Evolutionary conservation across 805 yeast genomes (phyloP).

Genomic region (Candida hungchunana): DNA sequence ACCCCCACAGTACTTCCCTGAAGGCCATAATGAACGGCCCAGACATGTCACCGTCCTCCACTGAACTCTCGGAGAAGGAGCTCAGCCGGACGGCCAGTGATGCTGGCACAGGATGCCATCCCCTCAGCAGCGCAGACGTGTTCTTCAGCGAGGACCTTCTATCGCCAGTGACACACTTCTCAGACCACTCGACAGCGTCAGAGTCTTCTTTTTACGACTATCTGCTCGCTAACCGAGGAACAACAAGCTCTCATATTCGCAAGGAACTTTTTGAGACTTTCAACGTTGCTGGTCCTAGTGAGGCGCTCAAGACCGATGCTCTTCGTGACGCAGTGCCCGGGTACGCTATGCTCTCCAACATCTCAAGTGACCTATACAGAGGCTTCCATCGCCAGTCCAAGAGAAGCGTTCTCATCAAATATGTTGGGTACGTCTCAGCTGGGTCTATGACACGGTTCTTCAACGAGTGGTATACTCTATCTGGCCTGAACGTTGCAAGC

Average conservation of each 20-base stretch:
- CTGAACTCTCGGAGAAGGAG: too few species aligned
- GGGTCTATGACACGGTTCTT: slow-evolving; percentile 19
- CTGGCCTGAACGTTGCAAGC: slow-evolving; percentile 10
- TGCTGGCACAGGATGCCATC: not conserved
- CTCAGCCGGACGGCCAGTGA: too few species aligned
- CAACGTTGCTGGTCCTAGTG: slow-evolving; percentile 7
- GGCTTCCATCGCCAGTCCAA: slow-evolving; percentile 18
- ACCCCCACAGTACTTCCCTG: too few species aligned
- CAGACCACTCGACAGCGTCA: slow-evolving; percentile 10
- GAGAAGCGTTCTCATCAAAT: slow-evolving; percentile 18
- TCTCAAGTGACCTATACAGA: slow-evolving; percentile 19
- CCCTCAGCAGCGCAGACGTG: slow-evolving; percentile 1
- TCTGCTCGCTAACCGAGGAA: slow-evolving; percentile 8
- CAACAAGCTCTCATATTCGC: slow-evolving; percentile 6
- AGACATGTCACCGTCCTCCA: too few species aligned
- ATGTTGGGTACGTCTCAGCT: slow-evolving; percentile 16
- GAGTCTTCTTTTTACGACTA: slow-evolving; percentile 19
- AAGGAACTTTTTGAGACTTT: slow-evolving; percentile 16
- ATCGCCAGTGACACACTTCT: slow-evolving; percentile 16
- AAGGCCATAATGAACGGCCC: too few species aligned
- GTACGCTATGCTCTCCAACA: slow-evolving; percentile 16
- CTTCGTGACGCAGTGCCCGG: slow-evolving; percentile 16
- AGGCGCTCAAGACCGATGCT: slow-evolving; percentile 5
- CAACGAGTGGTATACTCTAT: slow-evolving; percentile 24
- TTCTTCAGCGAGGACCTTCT: slow-evolving; percentile 10